Conservation (phyloP, 140 eudicot species). For the Oenanthe javanica region DNA sequence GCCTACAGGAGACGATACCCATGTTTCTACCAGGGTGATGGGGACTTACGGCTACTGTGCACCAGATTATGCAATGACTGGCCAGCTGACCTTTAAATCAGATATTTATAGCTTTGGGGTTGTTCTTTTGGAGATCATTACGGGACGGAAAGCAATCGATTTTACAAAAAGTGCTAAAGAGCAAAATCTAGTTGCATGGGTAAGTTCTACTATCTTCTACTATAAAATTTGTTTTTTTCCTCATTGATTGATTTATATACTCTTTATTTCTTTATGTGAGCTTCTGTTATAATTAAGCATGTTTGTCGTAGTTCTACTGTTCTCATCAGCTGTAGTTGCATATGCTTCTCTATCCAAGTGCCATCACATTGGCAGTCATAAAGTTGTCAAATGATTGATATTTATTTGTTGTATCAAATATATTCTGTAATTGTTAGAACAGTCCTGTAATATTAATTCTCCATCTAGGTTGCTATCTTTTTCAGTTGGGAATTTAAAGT, state of each 20-base stretch:
- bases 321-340: neutral
- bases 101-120: slow-evolving; percentile 86
- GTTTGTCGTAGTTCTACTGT: neutral
- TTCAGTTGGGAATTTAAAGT: slow-evolving; percentile 1
- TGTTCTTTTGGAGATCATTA: slow-evolving; percentile 69
- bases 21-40: slow-evolving; percentile 87
- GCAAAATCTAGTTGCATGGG: slow-evolving; percentile 83
- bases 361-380: neutral
- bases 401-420: neutral
- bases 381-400: neutral
- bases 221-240: neutral
- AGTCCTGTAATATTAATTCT: neutral
- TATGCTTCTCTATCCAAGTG: neutral
- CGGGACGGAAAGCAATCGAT: slow-evolving; percentile 73
- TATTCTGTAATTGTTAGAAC: neutral
- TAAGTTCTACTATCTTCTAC: slow-evolving; percentile 16
- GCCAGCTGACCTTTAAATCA: slow-evolving; percentile 76
- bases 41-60: slow-evolving; percentile 93
- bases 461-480: slow-evolving; percentile 3
- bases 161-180: slow-evolving; percentile 34
- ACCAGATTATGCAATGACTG: slow-evolving; percentile 94
- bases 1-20: slow-evolving; percentile 74
- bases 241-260: neutral
- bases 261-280: neutral
- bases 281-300: neutral